Evolutionary conservation across 441 rosid species (phyloP), one percentile per base, ranked within the genome.

Genomic region (Theobroma grandiflorum): DNA sequence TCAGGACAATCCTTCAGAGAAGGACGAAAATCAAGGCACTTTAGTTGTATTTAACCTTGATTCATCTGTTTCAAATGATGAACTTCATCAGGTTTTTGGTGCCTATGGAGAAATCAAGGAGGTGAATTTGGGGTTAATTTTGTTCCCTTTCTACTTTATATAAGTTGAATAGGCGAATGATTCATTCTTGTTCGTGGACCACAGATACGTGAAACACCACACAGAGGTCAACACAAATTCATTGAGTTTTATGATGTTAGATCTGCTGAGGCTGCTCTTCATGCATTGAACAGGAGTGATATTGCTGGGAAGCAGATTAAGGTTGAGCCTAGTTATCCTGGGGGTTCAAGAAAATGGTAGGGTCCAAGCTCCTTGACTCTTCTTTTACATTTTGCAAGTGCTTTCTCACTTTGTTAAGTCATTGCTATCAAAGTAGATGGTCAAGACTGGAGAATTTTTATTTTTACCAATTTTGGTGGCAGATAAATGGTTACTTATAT

Each of bases 161-260:
- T 43, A 33, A 42, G 78, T 47, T 62, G 40, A 53, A 47, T 43
- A 70, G 12, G 77, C 76, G 16, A 42, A 26, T 73, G 62, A 63
- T 64, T 18, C 22, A 43, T 49, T 75, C 66, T 85, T 77, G 42
- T 85, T 82, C 81, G 26, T 43, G 55, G 2, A 43, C 26, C 9
- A 70, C 89, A 92, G 95, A 87, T 92, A 70, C 81, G 80, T 69
- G 86, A 88, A 78, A 79, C 85, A 38, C 83, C 82, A 71, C 82
- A 88, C 49, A 86, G 82, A 65, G 77, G 45, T 49, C 79, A 86
- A 74, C 83, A 87, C 77, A 90, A 88, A 77, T 83, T 82, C 78
- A 77, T 92, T 26, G 93, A 92, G 81, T 90, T 86, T 74, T 92
- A 83, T 80, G 94, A 92, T 66, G 75, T 81, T 83, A 86, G 95